A percentile compares a stretch with the other conserved stretches of the same genome.
Conservation (phyloP, 305 asterid genomes). For the Solanum hybrid region DNA sequence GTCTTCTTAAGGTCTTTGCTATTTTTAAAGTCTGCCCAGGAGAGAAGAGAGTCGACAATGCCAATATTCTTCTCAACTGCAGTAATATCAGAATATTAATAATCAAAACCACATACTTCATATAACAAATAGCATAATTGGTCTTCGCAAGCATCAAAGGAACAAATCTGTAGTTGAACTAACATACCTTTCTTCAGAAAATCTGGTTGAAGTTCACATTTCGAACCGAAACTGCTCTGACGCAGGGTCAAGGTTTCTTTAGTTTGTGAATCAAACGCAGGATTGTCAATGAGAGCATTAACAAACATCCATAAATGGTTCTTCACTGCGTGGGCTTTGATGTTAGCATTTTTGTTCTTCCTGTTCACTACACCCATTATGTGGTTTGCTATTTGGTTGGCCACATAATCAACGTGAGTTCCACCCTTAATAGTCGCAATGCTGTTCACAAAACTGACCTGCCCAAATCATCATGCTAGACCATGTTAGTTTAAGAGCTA, state of each 20-base stretch:
- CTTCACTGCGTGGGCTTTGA: constrained; percentile 75
- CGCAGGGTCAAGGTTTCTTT: constrained; percentile 93
- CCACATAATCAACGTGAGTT: constrained; percentile 88
- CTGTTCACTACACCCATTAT: constrained; percentile 59
- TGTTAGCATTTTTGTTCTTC: constrained; percentile 61
- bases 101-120: neutral
- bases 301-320: constrained; percentile 95
- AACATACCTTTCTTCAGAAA: constrained; percentile 69
- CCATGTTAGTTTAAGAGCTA: neutral
- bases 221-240: constrained; percentile 79
- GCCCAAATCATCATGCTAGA: constrained; percentile 14
- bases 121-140: neutral
- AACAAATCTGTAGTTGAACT: neutral
- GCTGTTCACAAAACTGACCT: constrained; percentile 95
- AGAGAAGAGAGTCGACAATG: constrained; percentile 67
- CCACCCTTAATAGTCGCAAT: constrained; percentile 98
- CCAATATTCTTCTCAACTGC: constrained; percentile 77
- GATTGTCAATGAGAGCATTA: constrained; percentile 95
- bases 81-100: constrained; percentile 1
- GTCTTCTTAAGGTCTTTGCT: constrained; percentile 86
- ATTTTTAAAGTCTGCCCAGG: constrained; percentile 91
- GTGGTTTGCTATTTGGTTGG: constrained; percentile 75
- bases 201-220: constrained; percentile 66
- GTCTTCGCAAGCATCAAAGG: neutral
- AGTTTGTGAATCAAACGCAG: constrained; percentile 98